Evolutionary conservation across 1,284 basidiomycete genomes (phyloP).

Genomic region (Cryptococcus sp.): DNA sequence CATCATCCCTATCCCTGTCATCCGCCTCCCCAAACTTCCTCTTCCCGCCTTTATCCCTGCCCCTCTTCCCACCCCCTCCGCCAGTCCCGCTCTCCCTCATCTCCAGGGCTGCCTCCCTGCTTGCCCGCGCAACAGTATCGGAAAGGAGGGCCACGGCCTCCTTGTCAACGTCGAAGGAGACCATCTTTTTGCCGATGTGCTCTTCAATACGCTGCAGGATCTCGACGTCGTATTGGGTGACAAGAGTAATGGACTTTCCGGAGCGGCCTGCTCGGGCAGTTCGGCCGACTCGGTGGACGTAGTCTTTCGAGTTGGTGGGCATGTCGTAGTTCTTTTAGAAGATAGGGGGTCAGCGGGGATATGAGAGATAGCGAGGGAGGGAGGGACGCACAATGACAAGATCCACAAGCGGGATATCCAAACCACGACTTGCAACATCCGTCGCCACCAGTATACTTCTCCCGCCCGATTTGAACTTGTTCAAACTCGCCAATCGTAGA

Average conservation of each 20-base stretch:
- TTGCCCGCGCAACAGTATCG: slow-evolving; percentile 88
- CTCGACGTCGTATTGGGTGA: slow-evolving; percentile 98
- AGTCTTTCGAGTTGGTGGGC: slow-evolving; percentile 97
- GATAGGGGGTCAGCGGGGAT: neutral
- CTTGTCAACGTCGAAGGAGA: slow-evolving; percentile 82
- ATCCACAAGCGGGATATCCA: slow-evolving; percentile 96
- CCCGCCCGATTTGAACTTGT: slow-evolving; percentile 95
- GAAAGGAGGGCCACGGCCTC: slow-evolving; percentile 84
- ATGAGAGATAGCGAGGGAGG: neutral
- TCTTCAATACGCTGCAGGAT: slow-evolving; percentile 90
- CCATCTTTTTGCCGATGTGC: slow-evolving; percentile 90
- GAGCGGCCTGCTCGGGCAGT: slow-evolving; percentile 94
- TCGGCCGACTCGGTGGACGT: slow-evolving; percentile 96
- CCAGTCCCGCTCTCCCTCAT: slow-evolving; percentile 52
- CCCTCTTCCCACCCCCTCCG: slow-evolving; percentile 56
- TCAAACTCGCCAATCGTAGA: slow-evolving; percentile 86
- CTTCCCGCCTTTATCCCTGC: slow-evolving; percentile 55
- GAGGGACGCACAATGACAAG: slow-evolving; percentile 64
- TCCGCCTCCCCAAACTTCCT: slow-evolving; percentile 60
- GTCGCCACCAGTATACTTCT: slow-evolving; percentile 85
- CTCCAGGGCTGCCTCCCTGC: slow-evolving; percentile 75
- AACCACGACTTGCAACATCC: slow-evolving; percentile 92
- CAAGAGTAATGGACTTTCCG: slow-evolving; percentile 92
- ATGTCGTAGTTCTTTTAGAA: slow-evolving; percentile 78
- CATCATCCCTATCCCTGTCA: slow-evolving; percentile 79